These are phyloP conservation scores for Leccinum fibrillosum DNA, from an alignment of 768 basidiomycete species.

Conservation along the genomic window DNA sequence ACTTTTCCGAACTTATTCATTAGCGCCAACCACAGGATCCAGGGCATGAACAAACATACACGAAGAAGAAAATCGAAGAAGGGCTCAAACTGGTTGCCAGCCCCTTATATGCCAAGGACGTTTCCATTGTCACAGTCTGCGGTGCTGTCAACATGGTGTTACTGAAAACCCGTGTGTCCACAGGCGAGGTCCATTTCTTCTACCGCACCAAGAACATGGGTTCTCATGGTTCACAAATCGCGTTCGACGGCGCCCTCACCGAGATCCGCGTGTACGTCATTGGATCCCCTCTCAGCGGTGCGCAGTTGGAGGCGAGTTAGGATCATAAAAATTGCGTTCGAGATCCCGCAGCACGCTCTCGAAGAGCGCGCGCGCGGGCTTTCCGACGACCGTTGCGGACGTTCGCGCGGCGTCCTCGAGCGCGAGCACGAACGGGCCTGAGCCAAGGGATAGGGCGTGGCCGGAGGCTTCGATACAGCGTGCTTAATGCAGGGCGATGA, in stretches of 20 bases:
- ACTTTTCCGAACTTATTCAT: constrained; percentile 1
- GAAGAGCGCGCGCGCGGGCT: constrained; percentile 60
- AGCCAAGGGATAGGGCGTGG: constrained; percentile 57
- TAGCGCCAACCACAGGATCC: background rate
- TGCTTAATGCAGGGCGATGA: constrained; percentile 62
- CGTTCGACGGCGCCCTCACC: constrained; percentile 54
- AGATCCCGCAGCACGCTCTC: constrained; percentile 51
- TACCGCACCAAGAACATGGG: constrained; percentile 1
- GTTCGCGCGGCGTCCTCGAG: constrained; percentile 52
- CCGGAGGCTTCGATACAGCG: constrained; percentile 49
- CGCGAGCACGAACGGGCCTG: constrained; percentile 66
- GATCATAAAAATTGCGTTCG: constrained; percentile 12
- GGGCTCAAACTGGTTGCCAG: constrained; percentile 2
- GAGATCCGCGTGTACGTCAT: constrained; percentile 65
- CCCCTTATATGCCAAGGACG: background rate
- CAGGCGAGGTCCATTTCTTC: constrained; percentile 10
- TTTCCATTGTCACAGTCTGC: constrained; percentile 6
- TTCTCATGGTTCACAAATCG: background rate
- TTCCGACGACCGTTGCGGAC: constrained; percentile 57
- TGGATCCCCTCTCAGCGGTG: constrained; percentile 28
- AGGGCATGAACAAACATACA: constrained; percentile 1
- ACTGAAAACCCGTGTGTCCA: no score
- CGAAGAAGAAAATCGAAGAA: constrained; percentile 1
- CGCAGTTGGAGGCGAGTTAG: no score
- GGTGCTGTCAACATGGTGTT: constrained; percentile 7